phyloP scores from a whole-genome alignment of 2,329 filamentous ascomycete genomes.

The Lizonia empirigonia region DNA sequence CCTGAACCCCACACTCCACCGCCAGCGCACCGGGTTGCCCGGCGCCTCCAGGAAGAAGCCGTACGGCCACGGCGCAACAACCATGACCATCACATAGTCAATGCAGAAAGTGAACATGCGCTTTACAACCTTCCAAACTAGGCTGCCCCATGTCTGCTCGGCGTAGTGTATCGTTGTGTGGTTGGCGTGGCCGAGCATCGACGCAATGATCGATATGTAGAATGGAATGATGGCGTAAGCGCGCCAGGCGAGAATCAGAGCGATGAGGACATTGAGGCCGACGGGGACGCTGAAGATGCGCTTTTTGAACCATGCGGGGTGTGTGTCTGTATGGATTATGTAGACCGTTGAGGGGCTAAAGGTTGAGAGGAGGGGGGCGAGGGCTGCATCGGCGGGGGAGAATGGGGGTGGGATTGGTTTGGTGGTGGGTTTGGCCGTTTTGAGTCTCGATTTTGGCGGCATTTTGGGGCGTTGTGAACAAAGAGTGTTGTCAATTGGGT shows the following conservation, averaged over 20 bases:
- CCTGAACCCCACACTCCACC: conserved; percentile 75
- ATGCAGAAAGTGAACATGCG: conserved; percentile 71
- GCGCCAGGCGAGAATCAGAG: conserved; percentile 69
- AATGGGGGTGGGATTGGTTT: conserved; percentile 16
- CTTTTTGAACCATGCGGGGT: conserved; percentile 73
- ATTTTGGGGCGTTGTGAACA: conserved; percentile 10
- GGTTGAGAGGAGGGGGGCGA: conserved; percentile 68
- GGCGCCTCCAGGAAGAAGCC: conserved; percentile 65
- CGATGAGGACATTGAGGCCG: conserved; percentile 73
- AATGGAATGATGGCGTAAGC: conserved; percentile 71
- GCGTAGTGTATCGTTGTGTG: conserved; percentile 67
- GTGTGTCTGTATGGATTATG: conserved; percentile 80
- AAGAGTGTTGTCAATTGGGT: not conserved
- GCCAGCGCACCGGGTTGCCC: conserved; percentile 72
- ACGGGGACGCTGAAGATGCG: conserved; percentile 83
- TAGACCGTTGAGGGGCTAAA: conserved; percentile 76
- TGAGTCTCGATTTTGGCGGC: conserved; percentile 30
- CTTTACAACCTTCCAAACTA: conserved; percentile 62
- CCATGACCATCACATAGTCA: conserved; percentile 66
- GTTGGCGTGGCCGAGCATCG: conserved; percentile 69
- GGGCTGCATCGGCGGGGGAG: conserved; percentile 61
- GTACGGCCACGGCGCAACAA: conserved; percentile 55
- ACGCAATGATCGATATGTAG: conserved; percentile 71
- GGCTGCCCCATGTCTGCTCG: conserved; percentile 57
- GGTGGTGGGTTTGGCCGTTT: conserved; percentile 20